These are phyloP conservation scores for Aureobasidium lini DNA, from an alignment of 2,329 filamentous ascomycete genomes.

Conservation along the genomic window DNA sequence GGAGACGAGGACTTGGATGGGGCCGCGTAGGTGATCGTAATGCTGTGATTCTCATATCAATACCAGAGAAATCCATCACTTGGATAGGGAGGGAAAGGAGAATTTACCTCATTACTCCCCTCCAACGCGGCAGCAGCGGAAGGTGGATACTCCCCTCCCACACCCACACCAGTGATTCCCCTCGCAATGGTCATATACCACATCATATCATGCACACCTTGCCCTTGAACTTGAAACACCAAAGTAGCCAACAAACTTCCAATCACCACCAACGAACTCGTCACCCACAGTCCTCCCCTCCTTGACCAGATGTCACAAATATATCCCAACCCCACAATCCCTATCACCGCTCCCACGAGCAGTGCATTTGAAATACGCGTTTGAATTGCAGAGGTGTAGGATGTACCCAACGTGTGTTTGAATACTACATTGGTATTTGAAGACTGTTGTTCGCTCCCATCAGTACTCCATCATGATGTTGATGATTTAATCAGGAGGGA, in stretches of 20 bases:
- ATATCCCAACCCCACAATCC: slow-evolving; percentile 28
- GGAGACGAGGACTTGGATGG: background rate
- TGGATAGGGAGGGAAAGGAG: background rate
- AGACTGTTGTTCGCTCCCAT: slow-evolving; percentile 5
- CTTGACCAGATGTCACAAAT: slow-evolving; percentile 26
- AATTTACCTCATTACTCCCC: slow-evolving; percentile 37
- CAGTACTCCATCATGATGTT: background rate
- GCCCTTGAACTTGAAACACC: slow-evolving; percentile 27
- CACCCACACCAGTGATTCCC: slow-evolving; percentile 31
- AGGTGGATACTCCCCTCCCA: slow-evolving; percentile 43
- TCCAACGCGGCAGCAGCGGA: slow-evolving; percentile 41
- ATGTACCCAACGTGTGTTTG: slow-evolving; percentile 23
- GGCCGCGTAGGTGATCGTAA: slow-evolving; percentile 20
- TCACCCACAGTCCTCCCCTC: slow-evolving; percentile 28
- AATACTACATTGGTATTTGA: slow-evolving; percentile 30
- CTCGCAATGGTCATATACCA: slow-evolving; percentile 47
- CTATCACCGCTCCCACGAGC: slow-evolving; percentile 28
- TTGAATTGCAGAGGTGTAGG: slow-evolving; percentile 25
- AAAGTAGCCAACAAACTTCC: slow-evolving; percentile 31
- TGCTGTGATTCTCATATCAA: slow-evolving; percentile 17
- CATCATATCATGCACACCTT: slow-evolving; percentile 37
- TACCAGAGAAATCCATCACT: background rate
- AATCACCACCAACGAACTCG: slow-evolving; percentile 25
- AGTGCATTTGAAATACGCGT: slow-evolving; percentile 29
- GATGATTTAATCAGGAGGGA: background rate